Evolutionary conservation across 2,329 filamentous ascomycete species (phyloP), one percentile per base, ranked within the genome.

Genomic region (Aureobasidium sp.): DNA sequence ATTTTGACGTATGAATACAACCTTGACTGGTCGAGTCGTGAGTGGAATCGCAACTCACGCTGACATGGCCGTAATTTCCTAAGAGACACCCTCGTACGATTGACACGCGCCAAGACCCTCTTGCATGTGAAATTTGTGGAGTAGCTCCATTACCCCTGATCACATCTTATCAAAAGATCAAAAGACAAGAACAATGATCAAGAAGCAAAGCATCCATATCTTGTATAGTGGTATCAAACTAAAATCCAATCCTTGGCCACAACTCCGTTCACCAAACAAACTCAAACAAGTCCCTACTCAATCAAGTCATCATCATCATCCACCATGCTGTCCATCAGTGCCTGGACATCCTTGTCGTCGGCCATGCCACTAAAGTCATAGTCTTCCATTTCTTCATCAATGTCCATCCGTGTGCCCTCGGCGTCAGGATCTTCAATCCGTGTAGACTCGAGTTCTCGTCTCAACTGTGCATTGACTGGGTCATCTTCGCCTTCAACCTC

Each of bases 251-350:
- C 34, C 14, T 29, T 22, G 15, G 14, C 34, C 34, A 7, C 20
- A 42, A 57, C 41, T 34, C 34, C 45, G 12, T 22, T 7, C 3
- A 1, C 45, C 25, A 25, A 17, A 44, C n/a, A 29, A 42, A 60
- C 41, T 7, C 31, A 15, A 44, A 27, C 42, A 22, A 17, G 20
- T 3, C 36, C 31, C 42, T 44, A 62, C 41, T 58, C 61, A 5
- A 62, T 57, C 55, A 65, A 39, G n/a, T 65, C 64, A 14, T 65
- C 64, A 61, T 65, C 64, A 5, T 57, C 57, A 27, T 64, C 63
- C 44, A 58, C 62, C 55, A 65, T 59, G 44, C 62, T 65, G 5
- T 65, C 63, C 64, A 65, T 48, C 57, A 65, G 27, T 37, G 61
- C 63, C 57, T 65, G 64, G 20, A 65, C 62, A 12, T 64, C 62